Conservation (phyloP, 1,284 basidiomycete species). For the Ceratobasidium sp. region DNA sequence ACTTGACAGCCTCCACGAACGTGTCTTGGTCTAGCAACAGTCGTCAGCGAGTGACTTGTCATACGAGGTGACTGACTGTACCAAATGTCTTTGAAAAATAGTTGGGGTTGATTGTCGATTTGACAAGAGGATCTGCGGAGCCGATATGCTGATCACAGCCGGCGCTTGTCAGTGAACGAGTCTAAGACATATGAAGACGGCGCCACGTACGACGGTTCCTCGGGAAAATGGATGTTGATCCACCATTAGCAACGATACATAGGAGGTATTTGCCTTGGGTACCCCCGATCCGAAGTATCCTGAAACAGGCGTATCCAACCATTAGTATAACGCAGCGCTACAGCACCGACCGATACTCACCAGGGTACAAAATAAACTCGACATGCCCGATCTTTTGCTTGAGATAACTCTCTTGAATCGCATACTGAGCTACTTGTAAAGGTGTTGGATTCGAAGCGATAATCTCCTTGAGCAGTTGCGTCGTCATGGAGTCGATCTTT, state of each 20-base stretch:
- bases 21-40: conserved; percentile 53
- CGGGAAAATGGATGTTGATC: conserved; percentile 57
- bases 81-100: conserved; percentile 34
- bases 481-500: conserved; percentile 4
- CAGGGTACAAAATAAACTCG: conserved; percentile 50
- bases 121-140: conserved; percentile 21
- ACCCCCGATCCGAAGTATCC: conserved; percentile 48
- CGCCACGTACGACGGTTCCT: conserved; percentile 28
- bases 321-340: background rate
- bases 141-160: conserved; percentile 12
- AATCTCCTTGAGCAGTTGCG: background rate
- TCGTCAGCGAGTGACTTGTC: background rate
- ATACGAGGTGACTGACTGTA: too few relatives aligned
- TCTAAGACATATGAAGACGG: background rate
- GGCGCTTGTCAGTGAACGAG: background rate
- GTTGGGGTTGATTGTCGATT: conserved; percentile 10
- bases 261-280: conserved; percentile 50
- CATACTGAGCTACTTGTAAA: conserved; percentile 19
- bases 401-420: conserved; percentile 31
- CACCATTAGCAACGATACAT: conserved; percentile 56
- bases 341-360: background rate
- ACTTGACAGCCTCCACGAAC: conserved; percentile 56
- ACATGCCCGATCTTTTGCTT: conserved; percentile 50
- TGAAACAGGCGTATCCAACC: background rate
- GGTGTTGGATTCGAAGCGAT: background rate